These are phyloP conservation scores for Puccinia novopanici DNA, from an alignment of 1,284 basidiomycete species.

Conservation along the genomic window DNA sequence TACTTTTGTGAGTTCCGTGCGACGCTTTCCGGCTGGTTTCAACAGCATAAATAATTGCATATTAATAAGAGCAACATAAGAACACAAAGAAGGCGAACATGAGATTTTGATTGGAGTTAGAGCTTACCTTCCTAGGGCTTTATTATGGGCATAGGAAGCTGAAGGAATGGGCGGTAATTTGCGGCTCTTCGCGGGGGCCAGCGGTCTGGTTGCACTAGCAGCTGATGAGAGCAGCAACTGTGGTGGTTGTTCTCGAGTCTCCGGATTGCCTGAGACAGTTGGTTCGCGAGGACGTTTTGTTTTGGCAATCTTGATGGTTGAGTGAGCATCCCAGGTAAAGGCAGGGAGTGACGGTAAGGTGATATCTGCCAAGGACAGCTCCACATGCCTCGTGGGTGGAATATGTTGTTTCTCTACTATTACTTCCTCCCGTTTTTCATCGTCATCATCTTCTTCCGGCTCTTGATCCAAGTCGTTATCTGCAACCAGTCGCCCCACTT, in stretches of 20 bases:
- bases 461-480: constrained; percentile 36
- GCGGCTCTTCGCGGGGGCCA: neutral
- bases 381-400: neutral
- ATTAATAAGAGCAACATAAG: neutral
- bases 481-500: constrained; percentile 28
- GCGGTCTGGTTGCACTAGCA: neutral
- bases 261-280: neutral
- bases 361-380: constrained; percentile 39
- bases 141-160: neutral
- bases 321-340: constrained; percentile 27
- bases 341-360: constrained; percentile 30
- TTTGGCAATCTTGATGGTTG: constrained; percentile 21
- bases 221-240: neutral
- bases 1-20: neutral
- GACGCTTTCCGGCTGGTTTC: constrained; percentile 3
- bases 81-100: neutral
- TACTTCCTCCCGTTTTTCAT: constrained; percentile 3
- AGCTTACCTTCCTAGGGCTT: constrained; percentile 3
- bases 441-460: neutral
- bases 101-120: neutral
- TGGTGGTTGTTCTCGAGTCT: neutral
- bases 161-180: constrained; percentile 30
- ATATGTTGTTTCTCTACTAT: too few relatives aligned
- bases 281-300: constrained; percentile 12
- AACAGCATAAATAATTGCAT: too few relatives aligned